These are phyloP conservation scores for Dorcoceras hygrometricum DNA, from an alignment of 257 asterid species.

Conservation along the genomic window DNA sequence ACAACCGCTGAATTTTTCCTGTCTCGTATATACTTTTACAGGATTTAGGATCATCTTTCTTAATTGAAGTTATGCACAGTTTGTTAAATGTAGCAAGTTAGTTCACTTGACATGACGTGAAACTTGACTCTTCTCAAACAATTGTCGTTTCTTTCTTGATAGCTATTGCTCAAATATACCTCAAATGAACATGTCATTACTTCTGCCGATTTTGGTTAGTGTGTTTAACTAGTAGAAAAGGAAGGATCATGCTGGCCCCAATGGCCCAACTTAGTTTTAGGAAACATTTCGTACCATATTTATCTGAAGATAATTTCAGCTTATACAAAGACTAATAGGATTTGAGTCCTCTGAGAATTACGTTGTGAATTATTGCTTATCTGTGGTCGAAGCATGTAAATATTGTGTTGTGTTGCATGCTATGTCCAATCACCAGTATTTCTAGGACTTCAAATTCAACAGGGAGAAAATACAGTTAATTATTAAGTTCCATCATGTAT, in stretches of 20 bases:
- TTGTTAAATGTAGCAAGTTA: not conserved
- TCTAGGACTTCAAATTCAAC: no score
- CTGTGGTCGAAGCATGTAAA: not conserved
- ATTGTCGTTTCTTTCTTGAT: no score
- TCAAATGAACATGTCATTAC: not conserved
- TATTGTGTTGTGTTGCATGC: not conserved
- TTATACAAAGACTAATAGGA: not conserved
- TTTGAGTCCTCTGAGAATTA: not conserved
- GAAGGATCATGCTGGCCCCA: not conserved
- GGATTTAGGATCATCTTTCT: not conserved
- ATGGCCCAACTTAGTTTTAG: not conserved
- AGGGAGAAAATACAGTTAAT: no score
- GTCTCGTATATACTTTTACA: not conserved
- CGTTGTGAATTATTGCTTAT: not conserved
- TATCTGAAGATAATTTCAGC: no score
- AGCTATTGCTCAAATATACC: not conserved
- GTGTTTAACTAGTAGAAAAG: not conserved
- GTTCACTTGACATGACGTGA: not conserved
- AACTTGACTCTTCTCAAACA: not conserved
- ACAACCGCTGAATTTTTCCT: conserved; percentile 4
- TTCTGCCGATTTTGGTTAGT: not conserved
- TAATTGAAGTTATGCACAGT: not conserved
- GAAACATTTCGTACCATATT: not conserved
- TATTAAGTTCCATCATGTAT: no score
- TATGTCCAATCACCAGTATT: not conserved